Base-by-base conservation (phyloP, 2,329 filamentous ascomycete genomes). In the Ciborinia camelliae region DNA sequence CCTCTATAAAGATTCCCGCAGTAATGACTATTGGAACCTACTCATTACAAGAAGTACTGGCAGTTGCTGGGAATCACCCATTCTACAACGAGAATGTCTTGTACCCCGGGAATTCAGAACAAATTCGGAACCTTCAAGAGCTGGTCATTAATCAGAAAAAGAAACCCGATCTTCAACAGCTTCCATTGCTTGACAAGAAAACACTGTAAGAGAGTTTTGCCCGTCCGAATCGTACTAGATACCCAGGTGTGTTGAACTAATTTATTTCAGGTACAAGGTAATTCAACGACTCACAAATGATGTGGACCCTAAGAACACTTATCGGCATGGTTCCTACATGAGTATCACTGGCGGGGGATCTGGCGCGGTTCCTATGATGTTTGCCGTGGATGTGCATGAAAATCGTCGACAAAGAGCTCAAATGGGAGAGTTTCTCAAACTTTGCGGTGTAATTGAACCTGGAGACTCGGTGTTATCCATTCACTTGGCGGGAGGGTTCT, bases 391-490 rank as follows among this genome's bases (percentile, higher is more conserved):
- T 20, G 53, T 14, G 35, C 37, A 43, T 57, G 53, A 57, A 14
- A 57, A 57, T 30, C 53, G 53, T 57, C 53, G 53, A 57, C 53
- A 57, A 10, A n/a, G 53, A 28, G 53, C 53, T 43, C 53, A 28
- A 20, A 57, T 57, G 53, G 53, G 53, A 43, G 7, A 41, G 2
- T 43, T 57, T 14, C 39, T 57, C 8, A 57, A 15, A 14, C 2
- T 57, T 10, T 57, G 53, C 23, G 37, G 53, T n/a, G 53, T 57
- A 0, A 43, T 57, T 30, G n/a, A 43, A 14, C 14, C 53, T 1
- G 23, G 12, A 43, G 53, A 57, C 7, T 20, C 43, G 8, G 53
- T 57, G n/a, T 43, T 57, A 10, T 28, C 53, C n/a, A 57, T 35
- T 37, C 53, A 57, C 18, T n/a, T 57, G 8, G n/a, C 37, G 28